phyloP scores from a whole-genome alignment of 345 rosid species.

The Syzygium grande region DNA sequence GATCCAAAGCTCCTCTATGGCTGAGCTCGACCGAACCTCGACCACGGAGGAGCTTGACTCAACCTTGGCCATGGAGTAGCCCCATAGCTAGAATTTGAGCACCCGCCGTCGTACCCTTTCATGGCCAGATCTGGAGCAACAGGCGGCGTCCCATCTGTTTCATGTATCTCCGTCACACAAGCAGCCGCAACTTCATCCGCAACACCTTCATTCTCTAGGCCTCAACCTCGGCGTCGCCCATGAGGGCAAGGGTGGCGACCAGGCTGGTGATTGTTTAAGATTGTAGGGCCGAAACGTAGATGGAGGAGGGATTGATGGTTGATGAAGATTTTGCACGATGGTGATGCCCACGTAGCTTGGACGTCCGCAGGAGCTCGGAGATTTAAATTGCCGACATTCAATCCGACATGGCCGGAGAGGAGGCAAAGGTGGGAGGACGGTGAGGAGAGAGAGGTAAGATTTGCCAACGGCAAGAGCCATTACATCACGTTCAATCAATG shows the following conservation, averaged over 20 bases:
- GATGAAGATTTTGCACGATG: no score
- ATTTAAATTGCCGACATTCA: rapidly evolving
- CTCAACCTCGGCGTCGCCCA: not conserved
- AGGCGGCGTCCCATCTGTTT: no score
- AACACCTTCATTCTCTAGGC: not conserved
- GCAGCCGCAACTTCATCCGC: not conserved
- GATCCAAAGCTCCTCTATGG: not conserved
- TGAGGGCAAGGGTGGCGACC: not conserved
- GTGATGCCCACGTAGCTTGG: not conserved
- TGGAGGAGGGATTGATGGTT: not conserved
- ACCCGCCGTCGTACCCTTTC: no score
- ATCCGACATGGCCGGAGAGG: not conserved
- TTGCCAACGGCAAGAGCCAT: not conserved
- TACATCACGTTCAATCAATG: not conserved
- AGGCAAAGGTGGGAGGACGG: not conserved
- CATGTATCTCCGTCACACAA: not conserved
- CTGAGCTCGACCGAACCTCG: not conserved
- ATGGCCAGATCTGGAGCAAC: no score
- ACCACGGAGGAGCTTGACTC: not conserved
- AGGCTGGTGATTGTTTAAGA: not conserved
- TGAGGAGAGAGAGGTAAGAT: no score
- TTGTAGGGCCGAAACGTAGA: not conserved
- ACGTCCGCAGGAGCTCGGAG: not conserved
- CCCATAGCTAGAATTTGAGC: no score
- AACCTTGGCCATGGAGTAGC: not conserved